Percentiles rank a stretch among this genome's conserved stretches.
These are phyloP conservation scores for Hyparrhenia diplandra DNA, from an alignment of 176 grass and related monocot genomes.

Conservation along the genomic window DNA sequence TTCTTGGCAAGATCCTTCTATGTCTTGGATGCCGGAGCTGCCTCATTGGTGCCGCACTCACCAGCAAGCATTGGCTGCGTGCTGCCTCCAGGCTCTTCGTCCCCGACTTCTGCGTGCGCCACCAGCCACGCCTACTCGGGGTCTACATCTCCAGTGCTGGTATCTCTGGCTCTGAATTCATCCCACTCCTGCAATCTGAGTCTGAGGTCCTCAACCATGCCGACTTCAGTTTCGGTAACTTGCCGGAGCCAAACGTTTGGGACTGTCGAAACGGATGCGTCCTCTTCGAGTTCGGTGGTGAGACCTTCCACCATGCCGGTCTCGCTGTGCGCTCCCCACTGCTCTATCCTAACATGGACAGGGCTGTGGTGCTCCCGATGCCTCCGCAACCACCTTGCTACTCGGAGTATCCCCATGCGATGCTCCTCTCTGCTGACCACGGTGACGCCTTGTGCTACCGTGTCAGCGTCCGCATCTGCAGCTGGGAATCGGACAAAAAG, in stretches of 20 bases:
- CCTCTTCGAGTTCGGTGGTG: not conserved
- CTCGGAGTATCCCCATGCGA: not conserved
- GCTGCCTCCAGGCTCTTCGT: not conserved
- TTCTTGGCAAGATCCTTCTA: not conserved
- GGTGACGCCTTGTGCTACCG: not conserved
- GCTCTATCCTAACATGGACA: not conserved
- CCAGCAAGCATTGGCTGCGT: not conserved
- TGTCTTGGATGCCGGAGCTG: not conserved
- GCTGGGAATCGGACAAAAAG: not conserved
- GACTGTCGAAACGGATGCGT: not conserved
- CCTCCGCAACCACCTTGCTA: no score
- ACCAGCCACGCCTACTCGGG: not conserved
- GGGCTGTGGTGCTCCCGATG: not conserved
- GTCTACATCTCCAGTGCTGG: not conserved
- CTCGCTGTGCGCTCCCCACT: not conserved
- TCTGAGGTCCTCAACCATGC: not conserved
- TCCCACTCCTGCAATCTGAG: not conserved
- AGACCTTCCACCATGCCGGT: not conserved
- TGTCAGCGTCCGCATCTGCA: not conserved
- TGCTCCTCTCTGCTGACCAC: not conserved
- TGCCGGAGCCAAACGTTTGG: not conserved
- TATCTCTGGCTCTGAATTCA: not conserved
- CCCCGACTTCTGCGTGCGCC: not conserved
- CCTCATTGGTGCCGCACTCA: not conserved
- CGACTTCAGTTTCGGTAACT: not conserved